Base-by-base conservation (phyloP, 2,329 filamentous ascomycete species). In the Colletotrichum filicis region DNA sequence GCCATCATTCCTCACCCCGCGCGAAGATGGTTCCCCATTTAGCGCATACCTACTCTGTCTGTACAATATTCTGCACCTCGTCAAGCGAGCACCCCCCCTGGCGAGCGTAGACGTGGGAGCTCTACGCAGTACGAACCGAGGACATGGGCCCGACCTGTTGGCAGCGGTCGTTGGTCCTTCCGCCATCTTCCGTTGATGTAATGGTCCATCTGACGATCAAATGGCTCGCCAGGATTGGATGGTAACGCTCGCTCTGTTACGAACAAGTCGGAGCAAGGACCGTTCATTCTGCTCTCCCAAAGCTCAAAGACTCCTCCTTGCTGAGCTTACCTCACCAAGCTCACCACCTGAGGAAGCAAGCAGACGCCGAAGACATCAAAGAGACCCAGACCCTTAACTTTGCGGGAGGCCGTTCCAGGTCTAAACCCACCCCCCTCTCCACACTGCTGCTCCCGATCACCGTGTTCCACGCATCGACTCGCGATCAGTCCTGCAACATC, bases 391-490 rank as follows among this genome's bases (percentile, higher is more conserved):
- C 59, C 56, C 42, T 57, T 8, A 14, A 19, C 28, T 32, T n/a
- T 49, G 42, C 42, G 19, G 42, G 19, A 49, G 19, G 42, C 19
- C 42, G 42, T 49, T 22, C 42, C 42, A 22, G 19, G 42, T 22
- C 42, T 49, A 49, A n/a, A 22, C 42, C 19, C 42, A 49, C 42
- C 19, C 52, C 52, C 64, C 62, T 73, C 37, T 66, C 35, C 63
- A 57, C 69, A n/a, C 65, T 68, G 60, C 56, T 42, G 14, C 28
- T 52, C 67, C 73, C 74, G 73, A 74, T 75, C 74, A 73, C 68
- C 61, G 53, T 24, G 52, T 67, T 35, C 71, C 49, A 65, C 28
- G 64, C 74, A 53, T 42, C 49, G 4, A 58, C 60, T 67, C 56
- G 56, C 71, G 74, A 75, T 75, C 74, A 75, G 64, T 24, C 60